These are phyloP conservation scores for Termitomyces sp. DNA, from an alignment of 768 basidiomycete species.

Conservation along the genomic window DNA sequence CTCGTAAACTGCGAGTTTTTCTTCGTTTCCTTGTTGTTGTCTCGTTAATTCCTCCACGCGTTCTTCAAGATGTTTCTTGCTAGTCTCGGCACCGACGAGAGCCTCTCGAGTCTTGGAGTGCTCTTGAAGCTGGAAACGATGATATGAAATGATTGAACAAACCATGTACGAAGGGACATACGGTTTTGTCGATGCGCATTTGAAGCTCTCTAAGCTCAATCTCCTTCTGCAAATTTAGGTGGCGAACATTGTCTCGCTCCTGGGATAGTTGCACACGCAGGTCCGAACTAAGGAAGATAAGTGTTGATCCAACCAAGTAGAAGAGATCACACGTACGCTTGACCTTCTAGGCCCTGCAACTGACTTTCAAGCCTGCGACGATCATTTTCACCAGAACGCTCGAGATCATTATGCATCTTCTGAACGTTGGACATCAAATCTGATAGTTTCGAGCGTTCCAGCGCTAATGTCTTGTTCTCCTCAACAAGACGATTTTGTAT, in stretches of 20 bases:
- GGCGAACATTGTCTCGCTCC: slow-evolving; percentile 72
- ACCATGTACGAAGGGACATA: slow-evolving; percentile 26
- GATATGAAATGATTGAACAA: slow-evolving; percentile 2
- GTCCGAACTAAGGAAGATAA: slow-evolving; percentile 52
- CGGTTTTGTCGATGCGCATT: slow-evolving; percentile 62
- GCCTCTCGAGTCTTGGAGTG: slow-evolving; percentile 64
- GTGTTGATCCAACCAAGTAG: neutral
- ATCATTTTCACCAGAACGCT: slow-evolving; percentile 79
- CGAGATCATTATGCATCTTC: slow-evolving; percentile 85
- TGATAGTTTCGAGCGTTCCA: slow-evolving; percentile 80
- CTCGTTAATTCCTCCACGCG: slow-evolving; percentile 55
- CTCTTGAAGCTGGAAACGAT: slow-evolving; percentile 48
- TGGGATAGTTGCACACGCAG: slow-evolving; percentile 60
- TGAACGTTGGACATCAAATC: slow-evolving; percentile 89
- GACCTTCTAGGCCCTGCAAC: slow-evolving; percentile 70
- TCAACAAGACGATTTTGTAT: slow-evolving; percentile 77
- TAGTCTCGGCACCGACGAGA: slow-evolving; percentile 69
- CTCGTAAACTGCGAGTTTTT: slow-evolving; percentile 86
- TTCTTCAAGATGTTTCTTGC: slow-evolving; percentile 73
- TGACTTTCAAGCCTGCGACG: slow-evolving; percentile 76
- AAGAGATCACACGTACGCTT: slow-evolving; percentile 48
- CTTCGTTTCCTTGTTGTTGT: slow-evolving; percentile 70
- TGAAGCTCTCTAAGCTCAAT: slow-evolving; percentile 76
- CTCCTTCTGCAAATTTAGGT: slow-evolving; percentile 73
- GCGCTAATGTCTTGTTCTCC: slow-evolving; percentile 75